Evolutionary conservation across 371 early-diverging fungal genomes (phyloP), one percentile per base, ranked within the genome.

Genomic region (Nematocida sp.): DNA sequence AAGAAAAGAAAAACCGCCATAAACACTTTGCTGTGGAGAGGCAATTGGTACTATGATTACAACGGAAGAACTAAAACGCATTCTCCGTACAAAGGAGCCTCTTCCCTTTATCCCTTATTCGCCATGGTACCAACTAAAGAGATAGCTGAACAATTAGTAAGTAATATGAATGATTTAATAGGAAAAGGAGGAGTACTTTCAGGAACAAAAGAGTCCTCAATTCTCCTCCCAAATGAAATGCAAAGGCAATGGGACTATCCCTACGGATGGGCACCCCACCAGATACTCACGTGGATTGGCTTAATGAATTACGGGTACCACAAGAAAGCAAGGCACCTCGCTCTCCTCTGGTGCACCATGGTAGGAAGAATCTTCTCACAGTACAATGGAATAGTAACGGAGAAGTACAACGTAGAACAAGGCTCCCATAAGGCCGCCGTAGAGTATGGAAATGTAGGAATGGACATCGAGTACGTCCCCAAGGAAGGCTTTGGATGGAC

Each of bases 401-500:
- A 71, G 36, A 71, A 71, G 63, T 71, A 71, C 75, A 71, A 71
- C 49, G n/a, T 71, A 18, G 35, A 71, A 50, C 32, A 45, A 45
- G 40, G 45, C 20, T 42, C 75, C n/a, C 75, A 71, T 33, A 71
- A 71, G 30, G 63, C 59, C 20, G 28, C 26, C 9, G 75, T 63
- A 20, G 75, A 71, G 75, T 71, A 71, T 28, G 75, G 75, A 48
- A 71, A 71, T 39, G 48, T 71, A 30, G 75, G 75, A 20, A 40
- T 49, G 13, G 38, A 71, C 23, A 71, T 71, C 28, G 11, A 50
- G 51, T 48, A 71, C 48, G 63, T 61, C 18, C 75, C 75, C 0
- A 11, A 60, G 16, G 75, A 71, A 55, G 75, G 75, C 11, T 71
- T 71, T 71, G 75, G 75, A 51, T 71, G 75, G 75, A 71, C 75